Conservation (phyloP, 1,284 basidiomycete genomes). For the Ustilago nuda region DNA sequence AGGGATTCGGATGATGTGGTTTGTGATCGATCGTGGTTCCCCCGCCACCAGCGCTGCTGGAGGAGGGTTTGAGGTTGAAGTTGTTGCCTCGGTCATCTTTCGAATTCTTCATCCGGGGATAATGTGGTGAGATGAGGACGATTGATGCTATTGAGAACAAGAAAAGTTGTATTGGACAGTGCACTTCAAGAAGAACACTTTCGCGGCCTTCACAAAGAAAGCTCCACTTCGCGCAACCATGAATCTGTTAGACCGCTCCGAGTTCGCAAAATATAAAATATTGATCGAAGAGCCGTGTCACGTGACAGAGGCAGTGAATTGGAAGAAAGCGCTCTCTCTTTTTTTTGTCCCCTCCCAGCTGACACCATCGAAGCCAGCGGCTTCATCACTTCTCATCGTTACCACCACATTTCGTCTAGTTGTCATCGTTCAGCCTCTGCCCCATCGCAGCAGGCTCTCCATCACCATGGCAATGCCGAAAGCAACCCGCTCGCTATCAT, state of each 20-base stretch:
- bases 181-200: conserved; percentile 11
- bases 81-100: background rate
- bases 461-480: conserved; percentile 6
- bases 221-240: background rate
- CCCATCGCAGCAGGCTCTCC: background rate
- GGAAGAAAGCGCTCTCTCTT: conserved; percentile 17
- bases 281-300: conserved; percentile 11
- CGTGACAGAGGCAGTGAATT: conserved; percentile 10
- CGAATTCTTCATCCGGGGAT: too few relatives aligned
- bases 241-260: conserved; percentile 4
- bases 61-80: background rate
- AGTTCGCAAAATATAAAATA: background rate
- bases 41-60: background rate
- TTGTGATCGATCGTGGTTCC: conserved; percentile 11
- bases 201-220: background rate
- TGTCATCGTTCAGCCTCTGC: background rate
- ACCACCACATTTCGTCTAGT: background rate
- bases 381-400: background rate
- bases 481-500: conserved; percentile 8
- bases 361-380: background rate
- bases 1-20: conserved; percentile 34
- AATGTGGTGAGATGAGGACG: background rate
- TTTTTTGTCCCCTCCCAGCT: background rate
- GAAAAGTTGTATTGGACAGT: conserved; percentile 7
- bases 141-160: conserved; percentile 1